Evolutionary conservation across 1,284 basidiomycete species (phyloP), one percentile per base, ranked within the genome.

Genomic region (Vanrija sp.): DNA sequence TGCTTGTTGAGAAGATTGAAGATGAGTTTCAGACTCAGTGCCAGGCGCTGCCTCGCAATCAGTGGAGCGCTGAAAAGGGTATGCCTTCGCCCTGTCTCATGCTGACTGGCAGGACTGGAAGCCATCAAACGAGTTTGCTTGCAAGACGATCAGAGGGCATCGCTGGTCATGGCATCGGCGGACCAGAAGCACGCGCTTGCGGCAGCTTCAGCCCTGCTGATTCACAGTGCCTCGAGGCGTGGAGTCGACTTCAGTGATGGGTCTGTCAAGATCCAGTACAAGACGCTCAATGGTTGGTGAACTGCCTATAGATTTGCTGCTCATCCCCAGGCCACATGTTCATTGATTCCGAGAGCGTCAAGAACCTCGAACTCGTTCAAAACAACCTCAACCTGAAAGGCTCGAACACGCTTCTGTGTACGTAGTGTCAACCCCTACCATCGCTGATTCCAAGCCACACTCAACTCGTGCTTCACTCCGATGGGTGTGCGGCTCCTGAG

Each of bases 181-280:
- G 85, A 86, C 67, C 90, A 91, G 86, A 92, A 90, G 68, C 94
- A 91, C 66, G 86, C 89, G 0, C 81, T 95, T 3, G 88, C 88
- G 9, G 91, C 94, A 2, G 79, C 83, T 0, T 85, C 85, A 42
- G 93, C 90, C 0, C 78, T 96, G 9, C 90, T 97, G 79, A 88
- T 88, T 69, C 85, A 88, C 63, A 80, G 85, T 14, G 85, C 90
- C 66, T 71, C 73, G 2, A 81, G 81, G 39, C 73, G 86, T 47
- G 87, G 87, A 56, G 82, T 82, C 0, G 81, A 82, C 14, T 95
- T 89, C 68, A 80, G 85, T 1, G 77, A 82, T 0, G 78, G 78
- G 10, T 90, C 88, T 9, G 77, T 97, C n/a, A 82, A 84, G 25
- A 91, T 97, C 56, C 79, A 81, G 14, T 95, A 88, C 68, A 79